Base-by-base conservation (phyloP, 1,284 basidiomycete species). In the Pascua sp. region DNA sequence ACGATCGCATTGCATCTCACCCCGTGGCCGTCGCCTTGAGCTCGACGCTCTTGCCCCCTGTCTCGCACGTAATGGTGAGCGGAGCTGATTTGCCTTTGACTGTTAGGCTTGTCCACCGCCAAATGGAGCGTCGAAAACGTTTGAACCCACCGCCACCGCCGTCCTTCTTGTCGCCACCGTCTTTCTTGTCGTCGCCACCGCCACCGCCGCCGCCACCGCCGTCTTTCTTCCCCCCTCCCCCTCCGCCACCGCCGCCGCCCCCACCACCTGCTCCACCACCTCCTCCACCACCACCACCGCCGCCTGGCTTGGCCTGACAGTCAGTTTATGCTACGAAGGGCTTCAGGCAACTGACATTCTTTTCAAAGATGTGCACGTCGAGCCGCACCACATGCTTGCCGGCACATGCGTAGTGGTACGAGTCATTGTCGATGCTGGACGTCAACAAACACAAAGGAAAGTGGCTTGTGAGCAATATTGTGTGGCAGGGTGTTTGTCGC, bases 391-490 rank as follows among this genome's bases (percentile, higher is more conserved):
- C 67, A 41, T 68, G 66, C 62, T 74, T 74, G 12, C 68, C 68
- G 1, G 71, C 71, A 51, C 71, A 73, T 11, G 71, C 73, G 55
- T 76, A 74, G 54, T 69, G 62, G 59, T 65, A 76, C 38, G 72
- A 73, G 55, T 73, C 71, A 52, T 70, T 72, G 45, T 76, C 73
- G 18, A 66, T 59, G 24, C 73, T 74, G 53, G 16, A 32, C n/a
- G 5, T 24, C 42, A 15, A 54, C 46, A 15, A 17, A 41, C 8
- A 40, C 12, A 38, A 16, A 15, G 8, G 24, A 45, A 49, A 10
- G 45, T 32, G 10, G 46, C 17, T 40, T 24, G 47, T 10, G 12
- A 5, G 41, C 13, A 12, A 11, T 15, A 13, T 13, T 2, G 2
- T 17, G 42, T 15, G 17, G 17, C 8, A 43, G 10, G 13, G 13